These are phyloP conservation scores for Emmonsia crescens DNA, from an alignment of 2,329 filamentous ascomycete species.

Conservation along the genomic window DNA sequence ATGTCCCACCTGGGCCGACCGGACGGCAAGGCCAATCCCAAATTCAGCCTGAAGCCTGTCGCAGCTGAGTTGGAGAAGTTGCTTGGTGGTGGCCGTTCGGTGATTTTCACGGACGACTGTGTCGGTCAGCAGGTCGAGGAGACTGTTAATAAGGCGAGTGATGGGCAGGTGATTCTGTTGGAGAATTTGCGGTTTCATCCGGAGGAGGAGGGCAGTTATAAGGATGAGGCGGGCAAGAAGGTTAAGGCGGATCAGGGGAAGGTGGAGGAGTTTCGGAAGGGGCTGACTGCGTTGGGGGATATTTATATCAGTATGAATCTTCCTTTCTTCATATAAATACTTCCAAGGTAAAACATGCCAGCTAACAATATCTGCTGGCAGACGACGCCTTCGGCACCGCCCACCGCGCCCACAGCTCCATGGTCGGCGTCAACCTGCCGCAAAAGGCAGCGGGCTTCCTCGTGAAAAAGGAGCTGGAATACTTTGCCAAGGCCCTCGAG, in stretches of 20 bases:
- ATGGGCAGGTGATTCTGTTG: slow-evolving; percentile 76
- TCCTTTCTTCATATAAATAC: background rate
- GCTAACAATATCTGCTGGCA: slow-evolving; percentile 29
- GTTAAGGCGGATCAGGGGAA: slow-evolving; percentile 91
- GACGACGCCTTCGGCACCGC: slow-evolving; percentile 98
- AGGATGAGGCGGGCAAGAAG: slow-evolving; percentile 93
- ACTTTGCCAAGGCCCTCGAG: slow-evolving; percentile 96
- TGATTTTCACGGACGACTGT: slow-evolving; percentile 81
- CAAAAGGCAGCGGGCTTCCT: slow-evolving; percentile 97
- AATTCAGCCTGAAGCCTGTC: slow-evolving; percentile 92
- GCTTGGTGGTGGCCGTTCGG: slow-evolving; percentile 56
- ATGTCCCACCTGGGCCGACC: slow-evolving; percentile 98
- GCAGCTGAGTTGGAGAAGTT: slow-evolving; percentile 86
- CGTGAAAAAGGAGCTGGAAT: slow-evolving; percentile 99
- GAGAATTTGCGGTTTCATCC: slow-evolving; percentile 98
- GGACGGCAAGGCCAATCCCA: slow-evolving; percentile 76
- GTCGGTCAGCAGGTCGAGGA: slow-evolving; percentile 86
- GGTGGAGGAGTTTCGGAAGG: slow-evolving; percentile 90
- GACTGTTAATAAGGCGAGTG: slow-evolving; percentile 69
- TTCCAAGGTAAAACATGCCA: background rate
- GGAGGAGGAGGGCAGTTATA: slow-evolving; percentile 94
- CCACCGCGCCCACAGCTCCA: slow-evolving; percentile 96
- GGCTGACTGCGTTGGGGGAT: slow-evolving; percentile 85
- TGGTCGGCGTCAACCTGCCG: slow-evolving; percentile 92
- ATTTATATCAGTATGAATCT: slow-evolving; percentile 75